These are phyloP conservation scores for Senna tora DNA, from an alignment of 306 rosid genomes.

Conservation along the genomic window DNA sequence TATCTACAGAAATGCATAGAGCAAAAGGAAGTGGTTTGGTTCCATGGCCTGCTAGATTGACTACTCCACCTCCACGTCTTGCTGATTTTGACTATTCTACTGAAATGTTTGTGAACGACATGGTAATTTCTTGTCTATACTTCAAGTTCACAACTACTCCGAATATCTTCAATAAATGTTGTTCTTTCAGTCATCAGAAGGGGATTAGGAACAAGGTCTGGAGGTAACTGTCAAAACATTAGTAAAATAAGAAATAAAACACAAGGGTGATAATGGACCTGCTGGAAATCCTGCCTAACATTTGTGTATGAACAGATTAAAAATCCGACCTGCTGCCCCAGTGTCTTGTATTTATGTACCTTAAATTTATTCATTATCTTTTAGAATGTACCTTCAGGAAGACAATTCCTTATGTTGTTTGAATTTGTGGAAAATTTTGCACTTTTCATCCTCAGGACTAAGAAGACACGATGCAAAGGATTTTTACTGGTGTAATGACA, in stretches of 20 bases:
- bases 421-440: slow-evolving; percentile 14
- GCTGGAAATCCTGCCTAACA: slow-evolving; percentile 14
- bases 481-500: slow-evolving; percentile 26
- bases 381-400: slow-evolving; percentile 15
- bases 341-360: not conserved
- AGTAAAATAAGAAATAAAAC: not conserved
- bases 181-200: not conserved
- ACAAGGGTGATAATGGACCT: slow-evolving; percentile 1
- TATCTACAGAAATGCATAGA: slow-evolving; percentile 65
- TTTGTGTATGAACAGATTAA: slow-evolving; percentile 22
- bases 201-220: slow-evolving; percentile 23
- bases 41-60: slow-evolving; percentile 93
- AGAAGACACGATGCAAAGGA: not conserved
- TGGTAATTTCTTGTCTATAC: slow-evolving; percentile 51
- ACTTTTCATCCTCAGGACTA: not conserved
- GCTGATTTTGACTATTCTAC: slow-evolving; percentile 76
- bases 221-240: slow-evolving; percentile 23
- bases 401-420: not conserved
- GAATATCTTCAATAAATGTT: slow-evolving; percentile 16
- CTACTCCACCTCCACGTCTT: slow-evolving; percentile 86
- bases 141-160: slow-evolving; percentile 15
- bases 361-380: not conserved
- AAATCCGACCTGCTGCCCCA: not conserved
- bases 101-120: slow-evolving; percentile 74
- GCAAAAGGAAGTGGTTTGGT: slow-evolving; percentile 78